Base-by-base conservation (phyloP, 1,284 basidiomycete genomes). In the Mycena sp. region DNA sequence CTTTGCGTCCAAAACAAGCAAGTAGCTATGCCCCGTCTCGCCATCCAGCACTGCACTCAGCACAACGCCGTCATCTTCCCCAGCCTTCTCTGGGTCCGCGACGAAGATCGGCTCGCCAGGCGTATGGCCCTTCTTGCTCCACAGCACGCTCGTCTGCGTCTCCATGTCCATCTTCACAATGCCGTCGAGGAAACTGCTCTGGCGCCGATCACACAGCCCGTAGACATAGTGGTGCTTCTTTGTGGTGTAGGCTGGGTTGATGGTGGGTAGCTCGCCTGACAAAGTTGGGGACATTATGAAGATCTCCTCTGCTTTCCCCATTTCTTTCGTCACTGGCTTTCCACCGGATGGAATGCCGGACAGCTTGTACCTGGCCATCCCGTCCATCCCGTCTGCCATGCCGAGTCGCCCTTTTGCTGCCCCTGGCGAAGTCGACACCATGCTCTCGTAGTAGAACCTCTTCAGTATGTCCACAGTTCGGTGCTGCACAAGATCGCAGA, bases 31-130 rank as follows among this genome's bases (percentile, higher is more conserved):
- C 17, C 53, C 53, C 32, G 53, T 25, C 28, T 17, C 30, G 10
- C 53, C 53, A 10, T 55, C 53, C 21, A 55, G 32, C 19, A 55
- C 53, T 11, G 45, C 53, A 12, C 53, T 55, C 4, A 55, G 30
- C 23, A 55, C 53, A 14, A 55, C 53, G 4, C 53, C 53, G 12
- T 32, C 53, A 30, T 55, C 53, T 17, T 55, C 53, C 11, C n/a
- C 41, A 11, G 16, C 29, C 32, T 12, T 46, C 53, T 21, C 41
- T 17, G 53, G 53, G 32, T 55, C 43, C 30, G 30, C 23, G 2
- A 55, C 53, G 23, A 55, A 55, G 17, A 55, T 55, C 30, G 53
- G 53, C 41, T 55, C 53, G 17, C 53, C 53, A 4, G 53, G 53
- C 0, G 53, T 55, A 9, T 55, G 41, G 14, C 43, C 53, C 23